Percentiles rank a stretch among this genome's conserved stretches.
phyloP scores from a whole-genome alignment of 441 rosid species.

The Raphanus hybrid region DNA sequence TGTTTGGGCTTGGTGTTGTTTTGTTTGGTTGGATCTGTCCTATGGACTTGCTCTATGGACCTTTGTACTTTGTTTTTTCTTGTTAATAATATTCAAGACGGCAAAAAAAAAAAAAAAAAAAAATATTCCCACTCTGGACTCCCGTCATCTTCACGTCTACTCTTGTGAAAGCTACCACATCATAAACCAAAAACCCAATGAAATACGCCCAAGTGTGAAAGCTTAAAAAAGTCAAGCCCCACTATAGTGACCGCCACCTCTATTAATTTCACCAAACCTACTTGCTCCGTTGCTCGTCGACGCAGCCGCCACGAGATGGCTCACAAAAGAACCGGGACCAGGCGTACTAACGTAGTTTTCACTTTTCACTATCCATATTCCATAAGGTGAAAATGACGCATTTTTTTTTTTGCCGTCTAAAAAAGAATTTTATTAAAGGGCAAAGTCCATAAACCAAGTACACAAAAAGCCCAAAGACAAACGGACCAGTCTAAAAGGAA shows the following conservation, averaged over 20 bases:
- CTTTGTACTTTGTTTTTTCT: too few relatives aligned
- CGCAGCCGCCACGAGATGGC: conserved; percentile 39
- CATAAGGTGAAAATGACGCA: neutral
- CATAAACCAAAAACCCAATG: conserved; percentile 15
- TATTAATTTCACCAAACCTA: conserved; percentile 12
- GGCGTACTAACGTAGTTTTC: neutral
- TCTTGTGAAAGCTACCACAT: conserved; percentile 28
- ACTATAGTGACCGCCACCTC: conserved; percentile 29
- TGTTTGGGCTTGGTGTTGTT: too few relatives aligned
- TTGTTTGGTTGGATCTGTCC: too few relatives aligned
- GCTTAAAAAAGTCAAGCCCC: conserved; percentile 41
- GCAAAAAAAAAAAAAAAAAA: too few relatives aligned
- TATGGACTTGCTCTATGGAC: too few relatives aligned
- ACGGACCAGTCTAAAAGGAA: too few relatives aligned
- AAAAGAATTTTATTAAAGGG: too few relatives aligned
- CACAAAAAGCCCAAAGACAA: too few relatives aligned
- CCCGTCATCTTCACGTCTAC: conserved; percentile 40
- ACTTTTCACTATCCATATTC: neutral
- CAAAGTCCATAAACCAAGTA: too few relatives aligned
- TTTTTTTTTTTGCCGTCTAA: too few relatives aligned
- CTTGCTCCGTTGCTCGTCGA: conserved; percentile 28
- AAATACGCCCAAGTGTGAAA: neutral
- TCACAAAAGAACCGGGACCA: neutral
- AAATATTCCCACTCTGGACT: neutral
- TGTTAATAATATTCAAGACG: too few relatives aligned